Evolutionary conservation across 495 filamentous ascomycete genomes (phyloP), one percentile per base, ranked within the genome.

Genomic region (Hypoxylon perforatum): DNA sequence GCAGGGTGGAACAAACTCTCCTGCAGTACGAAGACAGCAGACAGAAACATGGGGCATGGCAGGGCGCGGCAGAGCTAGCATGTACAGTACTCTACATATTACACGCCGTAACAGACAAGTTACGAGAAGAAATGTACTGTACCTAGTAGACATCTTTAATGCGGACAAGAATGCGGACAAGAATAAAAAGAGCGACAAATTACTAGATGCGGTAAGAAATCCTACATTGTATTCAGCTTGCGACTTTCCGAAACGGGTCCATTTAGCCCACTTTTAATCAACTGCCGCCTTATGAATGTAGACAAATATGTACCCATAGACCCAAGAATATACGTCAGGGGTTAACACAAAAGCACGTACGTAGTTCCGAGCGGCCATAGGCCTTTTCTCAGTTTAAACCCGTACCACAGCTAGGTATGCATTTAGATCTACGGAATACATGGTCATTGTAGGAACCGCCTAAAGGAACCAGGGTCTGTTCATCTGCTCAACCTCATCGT

Each of bases 181-280:
- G 39, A 50, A 56, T 21, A 36, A 54, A 25, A 36, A 54, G 19
- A n/a, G 56, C 49, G 49, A 59, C 41, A 58, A 46, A 35, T 65
- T 66, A 33, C 57, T 51, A 30, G 38, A 61, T 61, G 38, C 25
- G 57, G 50, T 22, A 59, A 22, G 25, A 50, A 21, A 45, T 57
- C 35, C 23, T 18, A 44, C 36, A 35, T 52, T 57, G 25, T 47
- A 12, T 44, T 44, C n/a, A 41, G 38, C 38, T 17, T 44, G 8
- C 41, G 17, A 44, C 15, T 48, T 57, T 48, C 52, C 52, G 28
- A 45, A 52, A 49, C 18, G 23, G 7, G 46, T 33, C n/a, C 45
- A 68, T 54, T 67, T 68, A 68, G 58, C 58, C 65, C 65, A 59
- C 36, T 22, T 55, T 42, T 18, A 60, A 59, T 19, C 49, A 54